Evolutionary conservation across 306 rosid genomes (phyloP), one percentile per base, ranked within the genome.

Genomic region (Crotalaria pallida): DNA sequence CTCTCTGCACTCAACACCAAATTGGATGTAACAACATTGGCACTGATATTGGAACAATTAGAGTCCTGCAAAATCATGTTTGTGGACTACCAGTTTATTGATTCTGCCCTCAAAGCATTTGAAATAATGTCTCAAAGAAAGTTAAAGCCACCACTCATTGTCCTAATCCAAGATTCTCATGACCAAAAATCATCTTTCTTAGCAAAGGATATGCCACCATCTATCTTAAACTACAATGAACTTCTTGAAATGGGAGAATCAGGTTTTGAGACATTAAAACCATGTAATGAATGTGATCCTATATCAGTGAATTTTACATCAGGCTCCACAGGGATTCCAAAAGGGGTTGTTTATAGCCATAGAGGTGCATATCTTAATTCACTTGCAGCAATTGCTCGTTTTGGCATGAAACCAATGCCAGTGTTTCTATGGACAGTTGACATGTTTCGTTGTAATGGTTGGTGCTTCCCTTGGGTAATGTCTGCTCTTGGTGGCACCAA

Each of bases 351-450:
- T 40, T 93, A 93, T 47, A 93, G 96, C 72, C 98, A 93, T 8
- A 79, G 88, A 81, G 84, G 89, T 0, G 72, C 86, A 2, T 90
- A 85, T 74, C 86, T 88, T 1, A 90, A 93, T 70, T 90, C 98
- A 10, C 2, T 88, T 12, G 93, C 84, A 1, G 29, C 71, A 11
- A 88, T 88, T 45, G 18, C 80, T 31, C 90, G 88, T 31, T 60
- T 71, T 9, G 50, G 67, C 16, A 65, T 87, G 83, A 64, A 79
- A 33, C 67, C 33, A 40, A 59, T 17, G 82, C 49, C 89, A 0
- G 89, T 92, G 66, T 92, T 92, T 51, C 62, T 92, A 13, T 92
- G 98, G 98, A 92, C 96, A 3, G 96, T 92, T 5, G 98, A 92
- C 81, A 92, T 92, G 98, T 92, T 92, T 69, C 85, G 96, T 29